Percentiles rank a stretch among this genome's conserved stretches.
These are phyloP conservation scores for Mariannaea sp. DNA, from an alignment of 2,329 filamentous ascomycete species.

Conservation along the genomic window DNA sequence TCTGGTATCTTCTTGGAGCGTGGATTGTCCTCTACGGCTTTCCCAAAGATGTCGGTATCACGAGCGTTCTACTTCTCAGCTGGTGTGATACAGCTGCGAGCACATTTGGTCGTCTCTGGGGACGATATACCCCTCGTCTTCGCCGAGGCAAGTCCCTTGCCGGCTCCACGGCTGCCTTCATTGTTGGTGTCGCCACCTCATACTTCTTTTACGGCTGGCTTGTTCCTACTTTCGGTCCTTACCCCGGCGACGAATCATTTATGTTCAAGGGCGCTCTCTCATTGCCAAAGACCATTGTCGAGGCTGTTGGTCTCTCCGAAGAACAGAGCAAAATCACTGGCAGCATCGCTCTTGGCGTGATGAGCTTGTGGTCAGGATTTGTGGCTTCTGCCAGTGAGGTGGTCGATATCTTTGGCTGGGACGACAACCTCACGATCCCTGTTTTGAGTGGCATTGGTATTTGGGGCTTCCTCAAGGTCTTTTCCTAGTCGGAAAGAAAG, in stretches of 20 bases:
- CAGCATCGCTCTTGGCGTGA: constrained; percentile 71
- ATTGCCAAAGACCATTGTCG: constrained; percentile 65
- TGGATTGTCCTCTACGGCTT: constrained; percentile 86
- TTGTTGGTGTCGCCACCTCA: constrained; percentile 82
- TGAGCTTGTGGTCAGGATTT: constrained; percentile 88
- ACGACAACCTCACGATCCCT: constrained; percentile 97
- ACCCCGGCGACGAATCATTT: constrained; percentile 69
- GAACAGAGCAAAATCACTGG: constrained; percentile 69
- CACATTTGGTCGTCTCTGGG: constrained; percentile 89
- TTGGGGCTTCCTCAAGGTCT: constrained; percentile 88
- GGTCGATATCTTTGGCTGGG: constrained; percentile 89
- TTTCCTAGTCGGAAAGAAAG: constrained; percentile 58
- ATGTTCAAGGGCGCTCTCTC: constrained; percentile 80
- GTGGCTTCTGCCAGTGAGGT: constrained; percentile 89
- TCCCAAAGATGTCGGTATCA: constrained; percentile 90
- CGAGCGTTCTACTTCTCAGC: constrained; percentile 86
- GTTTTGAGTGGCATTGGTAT: constrained; percentile 86
- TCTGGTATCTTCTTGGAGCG: constrained; percentile 91
- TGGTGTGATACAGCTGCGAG: constrained; percentile 98
- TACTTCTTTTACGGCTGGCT: constrained; percentile 88
- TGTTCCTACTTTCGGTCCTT: constrained; percentile 69
- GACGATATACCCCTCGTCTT: constrained; percentile 84
- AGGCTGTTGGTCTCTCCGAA: constrained; percentile 64
- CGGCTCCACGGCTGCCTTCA: constrained; percentile 81
- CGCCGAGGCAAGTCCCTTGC: constrained; percentile 90